These are phyloP conservation scores for Neostapfia colusana DNA, from an alignment of 176 grass and related monocot species.

Conservation along the genomic window DNA sequence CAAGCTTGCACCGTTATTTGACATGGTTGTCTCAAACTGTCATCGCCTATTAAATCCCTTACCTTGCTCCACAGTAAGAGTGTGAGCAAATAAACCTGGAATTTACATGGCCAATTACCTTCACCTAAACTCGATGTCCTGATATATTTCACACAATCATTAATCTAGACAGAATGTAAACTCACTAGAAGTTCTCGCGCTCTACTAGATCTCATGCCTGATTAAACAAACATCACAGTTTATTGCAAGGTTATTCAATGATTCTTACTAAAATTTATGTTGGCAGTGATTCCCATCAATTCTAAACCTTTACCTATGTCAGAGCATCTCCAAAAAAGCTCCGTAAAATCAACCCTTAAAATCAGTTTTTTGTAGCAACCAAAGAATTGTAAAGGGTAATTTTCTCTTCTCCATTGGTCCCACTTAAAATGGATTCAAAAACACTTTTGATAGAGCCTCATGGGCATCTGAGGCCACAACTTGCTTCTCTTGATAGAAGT, in stretches of 20 bases:
- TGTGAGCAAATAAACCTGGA: background rate
- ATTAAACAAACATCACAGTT: background rate
- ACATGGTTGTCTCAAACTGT: background rate
- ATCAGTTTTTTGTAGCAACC: too few relatives aligned
- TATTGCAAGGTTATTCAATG: background rate
- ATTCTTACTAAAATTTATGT: background rate
- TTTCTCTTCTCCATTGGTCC: too few relatives aligned
- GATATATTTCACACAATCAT: slow-evolving; percentile 2
- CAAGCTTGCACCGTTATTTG: background rate
- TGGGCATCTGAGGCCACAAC: too few relatives aligned
- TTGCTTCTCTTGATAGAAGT: too few relatives aligned
- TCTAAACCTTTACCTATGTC: too few relatives aligned
- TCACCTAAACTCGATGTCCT: background rate
- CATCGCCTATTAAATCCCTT: background rate
- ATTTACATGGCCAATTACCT: background rate
- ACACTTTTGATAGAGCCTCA: too few relatives aligned
- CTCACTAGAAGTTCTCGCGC: background rate
- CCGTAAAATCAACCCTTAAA: too few relatives aligned
- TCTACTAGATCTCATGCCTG: background rate
- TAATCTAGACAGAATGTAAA: background rate
- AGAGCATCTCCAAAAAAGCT: too few relatives aligned
- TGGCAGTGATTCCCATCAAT: background rate
- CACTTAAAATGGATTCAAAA: too few relatives aligned
- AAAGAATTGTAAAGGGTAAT: too few relatives aligned
- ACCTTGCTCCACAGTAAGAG: background rate